These are phyloP conservation scores for Drechslerella stenobrocha DNA, from an alignment of 2,329 filamentous ascomycete genomes.

Conservation along the genomic window DNA sequence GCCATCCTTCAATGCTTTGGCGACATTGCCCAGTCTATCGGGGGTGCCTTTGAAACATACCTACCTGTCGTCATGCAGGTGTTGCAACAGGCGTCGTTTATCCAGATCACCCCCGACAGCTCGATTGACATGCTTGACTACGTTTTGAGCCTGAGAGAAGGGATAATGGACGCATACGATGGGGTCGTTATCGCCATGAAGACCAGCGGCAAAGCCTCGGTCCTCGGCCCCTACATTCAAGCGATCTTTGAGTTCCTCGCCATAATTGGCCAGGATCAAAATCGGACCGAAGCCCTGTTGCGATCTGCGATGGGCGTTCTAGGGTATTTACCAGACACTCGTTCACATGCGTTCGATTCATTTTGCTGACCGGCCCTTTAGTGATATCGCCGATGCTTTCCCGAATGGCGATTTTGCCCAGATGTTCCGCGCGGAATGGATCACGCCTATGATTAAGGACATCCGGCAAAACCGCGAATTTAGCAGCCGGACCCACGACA, in stretches of 20 bases:
- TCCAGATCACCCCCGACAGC: constrained; percentile 76
- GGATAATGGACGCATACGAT: constrained; percentile 99
- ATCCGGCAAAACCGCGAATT: constrained; percentile 88
- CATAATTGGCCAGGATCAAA: constrained; percentile 76
- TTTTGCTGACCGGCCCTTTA: too few species aligned
- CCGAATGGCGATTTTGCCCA: constrained; percentile 82
- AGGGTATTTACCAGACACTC: too few species aligned
- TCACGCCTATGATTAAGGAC: constrained; percentile 86
- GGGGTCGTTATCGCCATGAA: constrained; percentile 96
- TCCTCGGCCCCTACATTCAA: constrained; percentile 68
- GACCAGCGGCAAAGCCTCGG: constrained; percentile 71
- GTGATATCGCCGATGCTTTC: constrained; percentile 91
- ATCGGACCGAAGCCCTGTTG: constrained; percentile 88
- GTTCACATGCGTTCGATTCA: too few species aligned
- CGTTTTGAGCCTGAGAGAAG: constrained; percentile 88
- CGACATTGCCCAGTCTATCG: constrained; percentile 93
- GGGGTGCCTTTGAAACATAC: constrained; percentile 88
- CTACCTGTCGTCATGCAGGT: constrained; percentile 89
- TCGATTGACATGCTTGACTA: constrained; percentile 97
- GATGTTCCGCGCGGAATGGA: constrained; percentile 87
- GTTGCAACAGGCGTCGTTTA: constrained; percentile 84
- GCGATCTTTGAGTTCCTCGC: constrained; percentile 86
- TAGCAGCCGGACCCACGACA: constrained; percentile 79
- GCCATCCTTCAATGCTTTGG: constrained; percentile 97
- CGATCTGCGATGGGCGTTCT: constrained; percentile 96